Evolutionary conservation across 225 moss, liverwort and hornwort genomes (phyloP).

Genomic region (Thuidium tamariscinum): DNA sequence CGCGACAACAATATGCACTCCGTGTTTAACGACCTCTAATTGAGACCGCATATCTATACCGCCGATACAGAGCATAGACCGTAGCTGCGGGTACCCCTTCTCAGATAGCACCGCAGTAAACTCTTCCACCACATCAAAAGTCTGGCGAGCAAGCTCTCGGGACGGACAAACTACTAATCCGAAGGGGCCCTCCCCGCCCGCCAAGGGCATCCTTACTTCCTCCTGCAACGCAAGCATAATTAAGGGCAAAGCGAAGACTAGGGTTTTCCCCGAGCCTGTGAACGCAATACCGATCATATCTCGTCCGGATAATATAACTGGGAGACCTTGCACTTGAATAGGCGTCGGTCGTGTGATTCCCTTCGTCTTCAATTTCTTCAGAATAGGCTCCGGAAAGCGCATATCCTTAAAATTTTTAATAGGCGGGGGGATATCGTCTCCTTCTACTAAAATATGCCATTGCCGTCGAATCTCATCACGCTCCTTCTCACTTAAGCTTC

Average conservation of each 20-base stretch:
- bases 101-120: constrained; percentile 21
- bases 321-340: constrained; percentile 46
- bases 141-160: constrained; percentile 41
- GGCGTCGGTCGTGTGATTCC: constrained; percentile 41
- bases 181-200: constrained; percentile 32
- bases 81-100: constrained; percentile 21
- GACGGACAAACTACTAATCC: constrained; percentile 45
- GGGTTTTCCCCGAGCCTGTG: constrained; percentile 41
- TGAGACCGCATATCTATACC: constrained; percentile 49
- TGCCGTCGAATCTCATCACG: constrained; percentile 27
- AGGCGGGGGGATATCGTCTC: constrained; percentile 28
- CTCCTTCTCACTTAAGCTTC: constrained; percentile 21
- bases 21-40: constrained; percentile 30
- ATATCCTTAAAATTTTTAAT: constrained; percentile 40
- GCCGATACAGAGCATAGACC: constrained; percentile 44
- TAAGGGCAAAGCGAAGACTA: constrained; percentile 36
- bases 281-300: constrained; percentile 56
- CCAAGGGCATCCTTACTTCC: constrained; percentile 16
- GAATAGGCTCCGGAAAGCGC: constrained; percentile 22
- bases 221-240: constrained; percentile 47
- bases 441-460: constrained; percentile 44
- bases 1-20: constrained; percentile 47
- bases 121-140: constrained; percentile 42
- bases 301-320: constrained; percentile 34
- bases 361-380: constrained; percentile 32